phyloP scores from a whole-genome alignment of 129 eudicot genomes.

The Mikania micrantha region DNA sequence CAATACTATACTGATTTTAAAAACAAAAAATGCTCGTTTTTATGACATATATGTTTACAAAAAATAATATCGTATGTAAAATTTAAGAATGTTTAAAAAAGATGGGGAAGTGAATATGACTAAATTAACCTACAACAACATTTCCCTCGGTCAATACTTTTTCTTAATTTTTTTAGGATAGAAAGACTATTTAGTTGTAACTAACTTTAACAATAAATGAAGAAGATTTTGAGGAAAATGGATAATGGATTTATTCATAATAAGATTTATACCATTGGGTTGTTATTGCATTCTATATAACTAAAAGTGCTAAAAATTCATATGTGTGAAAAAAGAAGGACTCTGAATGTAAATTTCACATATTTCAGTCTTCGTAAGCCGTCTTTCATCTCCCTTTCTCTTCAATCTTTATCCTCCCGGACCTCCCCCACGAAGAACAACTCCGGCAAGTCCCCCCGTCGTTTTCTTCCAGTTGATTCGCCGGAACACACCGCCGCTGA shows the following conservation, averaged over 20 bases:
- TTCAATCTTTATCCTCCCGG: slow-evolving; percentile 17
- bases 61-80: too few species aligned
- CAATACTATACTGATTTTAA: too few species aligned
- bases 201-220: not conserved
- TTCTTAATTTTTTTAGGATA: too few species aligned
- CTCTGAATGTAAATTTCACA: not conserved
- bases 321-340: not conserved
- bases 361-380: slow-evolving; percentile 44
- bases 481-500: not conserved
- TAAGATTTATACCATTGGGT: not conserved
- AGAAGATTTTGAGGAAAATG: not conserved
- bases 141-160: too few species aligned
- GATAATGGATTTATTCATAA: not conserved
- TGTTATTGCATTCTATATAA: not conserved
- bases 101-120: too few species aligned
- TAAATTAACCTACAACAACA: too few species aligned
- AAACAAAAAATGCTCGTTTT: too few species aligned
- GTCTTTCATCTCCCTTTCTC: slow-evolving; percentile 33
- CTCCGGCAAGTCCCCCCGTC: slow-evolving; percentile 27
- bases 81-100: too few species aligned
- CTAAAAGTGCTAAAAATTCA: not conserved
- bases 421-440: slow-evolving; percentile 10
- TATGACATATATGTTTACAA: too few species aligned
- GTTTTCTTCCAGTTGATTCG: slow-evolving; percentile 2
- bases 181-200: not conserved